Base-by-base conservation (phyloP, 2,329 filamentous ascomycete genomes). In the Rhynchosporium secalis region DNA sequence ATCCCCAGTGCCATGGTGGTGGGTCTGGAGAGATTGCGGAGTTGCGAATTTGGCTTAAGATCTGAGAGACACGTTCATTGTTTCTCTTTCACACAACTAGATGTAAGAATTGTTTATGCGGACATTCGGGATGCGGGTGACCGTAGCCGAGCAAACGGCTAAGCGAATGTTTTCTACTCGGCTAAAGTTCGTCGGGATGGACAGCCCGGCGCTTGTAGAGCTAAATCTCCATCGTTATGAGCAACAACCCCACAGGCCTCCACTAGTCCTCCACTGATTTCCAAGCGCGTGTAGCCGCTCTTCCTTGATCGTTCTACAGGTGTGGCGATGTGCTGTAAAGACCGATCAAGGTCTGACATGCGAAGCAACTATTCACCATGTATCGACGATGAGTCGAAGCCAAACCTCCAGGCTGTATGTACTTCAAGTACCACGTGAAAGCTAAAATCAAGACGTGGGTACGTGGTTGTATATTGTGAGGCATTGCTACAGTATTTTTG, bases 1-100 rank as follows among this genome's bases (percentile, higher is more conserved):
- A 40, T 54, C 51, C 54, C 54, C 54, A 26, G 54, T 43, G 54
- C 54, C 54, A 56, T 56, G 54, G 54, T 46, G 33, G 40, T 56
- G 54, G 54, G 54, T 56, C 54, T 46, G 38, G 33, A 33, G 51
- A 41, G 33, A 12, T 3, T 15, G 20, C 10, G 28, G 38, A 20
- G 13, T n/a, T 28, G 33, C 9, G 13, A 3, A 54, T 40, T 8
- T 20, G 13, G n/a, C 20, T n/a, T 38, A 1, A 10, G n/a, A 20
- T n/a, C 13, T n/a, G 6, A 20, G 43, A 20, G 43, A 20, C 3
- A 29, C 13, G 29, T 26, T 12, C 15, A 15, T 4, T 20, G 38
- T 26, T 4, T 12, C 15, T 52, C 7, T 26, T 40, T 40, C 31
- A 3, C 33, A 54, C 29, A 36, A 54, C 15, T n/a, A 41, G 20